Percentiles rank a stretch among this genome's conserved stretches.
These are phyloP conservation scores for Solanum dulcamara DNA, from an alignment of 257 asterid species.

Conservation along the genomic window DNA sequence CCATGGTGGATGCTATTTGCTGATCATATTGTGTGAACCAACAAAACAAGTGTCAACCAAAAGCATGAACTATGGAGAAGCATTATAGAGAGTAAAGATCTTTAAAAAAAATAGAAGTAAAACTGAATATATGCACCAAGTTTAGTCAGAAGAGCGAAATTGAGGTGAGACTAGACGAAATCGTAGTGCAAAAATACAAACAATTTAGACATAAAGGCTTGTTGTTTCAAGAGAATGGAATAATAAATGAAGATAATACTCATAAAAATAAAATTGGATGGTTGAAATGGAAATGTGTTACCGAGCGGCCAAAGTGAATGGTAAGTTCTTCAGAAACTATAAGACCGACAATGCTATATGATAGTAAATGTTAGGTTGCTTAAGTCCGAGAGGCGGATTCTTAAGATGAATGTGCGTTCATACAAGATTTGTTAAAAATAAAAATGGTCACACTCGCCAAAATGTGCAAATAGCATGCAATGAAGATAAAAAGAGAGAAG, in stretches of 20 bases:
- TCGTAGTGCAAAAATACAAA: neutral
- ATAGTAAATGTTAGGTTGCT: neutral
- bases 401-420: neutral
- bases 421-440: neutral
- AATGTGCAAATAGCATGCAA: neutral
- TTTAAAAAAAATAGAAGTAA: neutral
- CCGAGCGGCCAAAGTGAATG: neutral
- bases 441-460: neutral
- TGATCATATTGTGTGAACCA: neutral
- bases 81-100: neutral
- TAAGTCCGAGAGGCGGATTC: neutral
- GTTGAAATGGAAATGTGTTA: neutral
- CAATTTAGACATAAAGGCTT: neutral
- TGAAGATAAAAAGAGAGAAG: neutral
- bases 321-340: neutral
- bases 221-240: neutral
- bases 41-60: neutral
- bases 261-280: neutral
- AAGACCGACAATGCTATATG: neutral
- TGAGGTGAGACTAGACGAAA: neutral
- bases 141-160: neutral
- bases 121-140: neutral
- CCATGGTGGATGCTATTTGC: neutral
- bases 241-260: neutral
- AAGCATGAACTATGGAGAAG: neutral